A percentile compares a stretch with the other conserved stretches of the same genome.
These are phyloP conservation scores for Tolypocladium inflatum DNA, from an alignment of 2,329 filamentous ascomycete genomes.

Conservation along the genomic window DNA sequence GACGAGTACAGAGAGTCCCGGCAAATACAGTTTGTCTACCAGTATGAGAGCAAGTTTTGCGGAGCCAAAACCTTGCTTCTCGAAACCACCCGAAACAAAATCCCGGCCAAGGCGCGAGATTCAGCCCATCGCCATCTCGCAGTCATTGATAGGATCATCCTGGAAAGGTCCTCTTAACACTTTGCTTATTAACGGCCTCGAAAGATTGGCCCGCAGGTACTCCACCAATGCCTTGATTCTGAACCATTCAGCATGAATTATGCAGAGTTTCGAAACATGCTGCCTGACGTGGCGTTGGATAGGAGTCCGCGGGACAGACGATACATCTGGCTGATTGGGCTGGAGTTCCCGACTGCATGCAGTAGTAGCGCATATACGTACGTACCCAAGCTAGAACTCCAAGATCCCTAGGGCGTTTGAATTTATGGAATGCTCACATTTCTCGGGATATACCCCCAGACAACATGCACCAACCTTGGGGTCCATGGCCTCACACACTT, in stretches of 20 bases:
- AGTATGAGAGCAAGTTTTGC: rapidly evolving
- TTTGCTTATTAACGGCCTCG: background rate
- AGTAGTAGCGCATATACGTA: background rate
- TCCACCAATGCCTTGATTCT: background rate
- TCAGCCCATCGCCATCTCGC: background rate
- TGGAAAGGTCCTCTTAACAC: background rate
- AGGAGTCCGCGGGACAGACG: background rate
- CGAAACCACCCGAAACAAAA: background rate
- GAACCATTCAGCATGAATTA: background rate
- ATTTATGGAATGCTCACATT: background rate
- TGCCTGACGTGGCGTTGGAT: background rate
- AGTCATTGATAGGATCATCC: background rate
- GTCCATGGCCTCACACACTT: background rate
- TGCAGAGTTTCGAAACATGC: background rate
- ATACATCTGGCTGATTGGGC: background rate
- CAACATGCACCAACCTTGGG: background rate
- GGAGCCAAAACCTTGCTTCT: background rate
- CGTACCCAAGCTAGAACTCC: background rate
- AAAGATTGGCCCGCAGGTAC: background rate
- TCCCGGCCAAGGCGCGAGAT: background rate
- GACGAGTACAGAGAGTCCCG: background rate
- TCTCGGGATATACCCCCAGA: background rate
- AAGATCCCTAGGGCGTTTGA: background rate
- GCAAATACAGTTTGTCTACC: background rate
- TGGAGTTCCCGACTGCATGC: background rate